phyloP scores from a whole-genome alignment of 208 protist genomes.

The Leishmania tarentolae region DNA sequence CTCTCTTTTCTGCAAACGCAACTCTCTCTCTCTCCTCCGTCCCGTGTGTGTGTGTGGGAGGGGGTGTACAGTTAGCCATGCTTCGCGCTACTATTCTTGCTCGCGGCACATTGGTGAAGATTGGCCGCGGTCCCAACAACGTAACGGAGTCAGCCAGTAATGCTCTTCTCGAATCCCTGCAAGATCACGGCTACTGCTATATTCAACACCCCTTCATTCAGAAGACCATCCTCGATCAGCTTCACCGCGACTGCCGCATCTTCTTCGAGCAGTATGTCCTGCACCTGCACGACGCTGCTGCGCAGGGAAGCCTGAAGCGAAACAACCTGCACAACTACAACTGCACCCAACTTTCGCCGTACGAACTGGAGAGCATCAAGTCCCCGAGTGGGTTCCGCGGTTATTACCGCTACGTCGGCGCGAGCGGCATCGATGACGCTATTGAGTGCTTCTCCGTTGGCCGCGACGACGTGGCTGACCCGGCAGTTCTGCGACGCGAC shows the following conservation, averaged over 20 bases:
- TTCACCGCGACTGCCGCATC: constrained; percentile 83
- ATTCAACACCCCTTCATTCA: constrained; percentile 90
- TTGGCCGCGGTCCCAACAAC: constrained; percentile 73
- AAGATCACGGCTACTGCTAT: constrained; percentile 89
- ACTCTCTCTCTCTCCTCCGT: background rate
- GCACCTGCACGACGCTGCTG: constrained; percentile 32
- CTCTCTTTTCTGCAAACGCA: background rate
- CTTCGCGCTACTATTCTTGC: constrained; percentile 47
- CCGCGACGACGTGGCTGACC: constrained; percentile 71
- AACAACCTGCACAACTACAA: constrained; percentile 65
- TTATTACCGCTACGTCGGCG: constrained; percentile 87
- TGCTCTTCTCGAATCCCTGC: constrained; percentile 80
- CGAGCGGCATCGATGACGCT: constrained; percentile 79
- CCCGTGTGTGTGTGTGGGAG: background rate
- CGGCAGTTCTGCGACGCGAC: constrained; percentile 56
- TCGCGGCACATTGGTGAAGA: constrained; percentile 77
- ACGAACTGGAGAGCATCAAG: constrained; percentile 79
- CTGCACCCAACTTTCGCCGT: constrained; percentile 63
- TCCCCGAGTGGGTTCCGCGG: constrained; percentile 72
- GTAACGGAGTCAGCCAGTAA: constrained; percentile 86
- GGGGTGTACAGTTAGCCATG: constrained; percentile 14
- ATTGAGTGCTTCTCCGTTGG: constrained; percentile 91
- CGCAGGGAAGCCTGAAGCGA: constrained; percentile 25
- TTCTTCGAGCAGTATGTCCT: constrained; percentile 89
- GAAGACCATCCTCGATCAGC: constrained; percentile 80